These are phyloP conservation scores for Parasarocladium wereldwijsianum DNA, from an alignment of 2,329 filamentous ascomycete genomes.

Conservation along the genomic window DNA sequence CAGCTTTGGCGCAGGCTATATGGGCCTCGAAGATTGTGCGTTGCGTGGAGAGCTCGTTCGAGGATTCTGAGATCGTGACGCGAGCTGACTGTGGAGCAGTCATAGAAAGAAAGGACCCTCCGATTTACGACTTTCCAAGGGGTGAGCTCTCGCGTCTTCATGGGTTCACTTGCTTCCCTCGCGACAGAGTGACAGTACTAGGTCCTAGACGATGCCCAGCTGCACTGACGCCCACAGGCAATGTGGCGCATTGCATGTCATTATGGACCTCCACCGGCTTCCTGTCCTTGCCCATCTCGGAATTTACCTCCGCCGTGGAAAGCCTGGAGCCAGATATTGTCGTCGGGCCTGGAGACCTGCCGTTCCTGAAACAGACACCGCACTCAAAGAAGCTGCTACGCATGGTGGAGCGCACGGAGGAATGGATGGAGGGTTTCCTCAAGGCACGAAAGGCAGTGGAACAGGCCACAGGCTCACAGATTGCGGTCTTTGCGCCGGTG, in stretches of 20 bases:
- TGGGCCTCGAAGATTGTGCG: constrained; percentile 88
- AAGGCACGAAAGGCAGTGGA: constrained; percentile 14
- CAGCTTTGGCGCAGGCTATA: constrained; percentile 54
- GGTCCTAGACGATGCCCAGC: constrained; percentile 66
- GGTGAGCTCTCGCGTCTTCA: constrained; percentile 42
- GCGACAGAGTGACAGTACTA: constrained; percentile 53
- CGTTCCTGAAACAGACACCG: constrained; percentile 30
- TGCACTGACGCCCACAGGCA: constrained; percentile 54
- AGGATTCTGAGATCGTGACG: too few species aligned
- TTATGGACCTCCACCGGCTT: constrained; percentile 84
- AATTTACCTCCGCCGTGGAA: constrained; percentile 52
- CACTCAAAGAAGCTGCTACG: constrained; percentile 61
- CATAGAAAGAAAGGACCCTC: constrained; percentile 36
- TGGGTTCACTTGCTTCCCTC: constrained; percentile 59
- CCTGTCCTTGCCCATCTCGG: constrained; percentile 48
- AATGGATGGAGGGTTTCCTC: constrained; percentile 62
- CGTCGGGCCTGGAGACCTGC: constrained; percentile 62
- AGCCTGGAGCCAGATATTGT: constrained; percentile 67
- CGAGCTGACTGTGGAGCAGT: constrained; percentile 21
- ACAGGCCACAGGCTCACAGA: constrained; percentile 12
- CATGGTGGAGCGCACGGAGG: constrained; percentile 76
- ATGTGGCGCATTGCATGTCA: constrained; percentile 56
- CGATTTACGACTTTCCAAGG: constrained; percentile 28
- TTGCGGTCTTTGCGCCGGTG: constrained; percentile 48
- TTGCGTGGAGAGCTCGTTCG: too few species aligned